Evolutionary conservation across 257 asterid genomes (phyloP).

Genomic region (Solanum raphanifolium): DNA sequence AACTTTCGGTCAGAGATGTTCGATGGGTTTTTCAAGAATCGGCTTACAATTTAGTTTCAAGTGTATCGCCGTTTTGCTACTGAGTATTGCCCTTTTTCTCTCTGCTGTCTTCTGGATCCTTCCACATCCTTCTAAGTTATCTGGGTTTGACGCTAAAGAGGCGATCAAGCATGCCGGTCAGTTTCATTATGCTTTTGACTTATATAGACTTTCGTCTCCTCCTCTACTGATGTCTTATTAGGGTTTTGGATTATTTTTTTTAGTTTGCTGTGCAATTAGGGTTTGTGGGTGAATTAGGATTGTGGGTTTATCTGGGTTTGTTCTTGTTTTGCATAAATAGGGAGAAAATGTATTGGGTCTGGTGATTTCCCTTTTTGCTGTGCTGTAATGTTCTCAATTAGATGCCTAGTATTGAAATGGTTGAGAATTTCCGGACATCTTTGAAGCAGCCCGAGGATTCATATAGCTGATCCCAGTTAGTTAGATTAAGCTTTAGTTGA

Average conservation of each 20-base stretch:
- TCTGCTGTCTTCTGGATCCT: slow-evolving; percentile 47
- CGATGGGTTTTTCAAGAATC: slow-evolving; percentile 22
- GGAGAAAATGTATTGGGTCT: neutral
- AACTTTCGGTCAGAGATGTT: slow-evolving; percentile 43
- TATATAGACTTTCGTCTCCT: neutral
- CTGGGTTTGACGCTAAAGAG: slow-evolving; percentile 52
- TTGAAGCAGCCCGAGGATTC: neutral
- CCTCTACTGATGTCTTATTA: neutral
- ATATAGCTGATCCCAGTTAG: neutral
- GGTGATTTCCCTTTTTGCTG: neutral
- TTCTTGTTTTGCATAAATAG: neutral
- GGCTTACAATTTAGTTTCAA: slow-evolving; percentile 22
- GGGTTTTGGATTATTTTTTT: neutral
- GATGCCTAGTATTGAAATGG: neutral
- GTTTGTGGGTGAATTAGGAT: neutral
- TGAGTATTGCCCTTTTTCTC: slow-evolving; percentile 39
- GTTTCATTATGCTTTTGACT: neutral
- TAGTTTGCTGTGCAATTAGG: neutral
- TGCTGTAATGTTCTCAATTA: neutral
- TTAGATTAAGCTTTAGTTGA: neutral
- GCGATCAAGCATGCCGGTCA: slow-evolving; percentile 47
- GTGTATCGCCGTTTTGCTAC: slow-evolving; percentile 47
- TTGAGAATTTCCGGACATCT: neutral
- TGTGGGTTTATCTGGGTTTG: neutral
- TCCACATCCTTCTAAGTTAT: slow-evolving; percentile 24